Base-by-base conservation (phyloP, 2,329 filamentous ascomycete genomes). In the Coleophoma crateriformis region DNA sequence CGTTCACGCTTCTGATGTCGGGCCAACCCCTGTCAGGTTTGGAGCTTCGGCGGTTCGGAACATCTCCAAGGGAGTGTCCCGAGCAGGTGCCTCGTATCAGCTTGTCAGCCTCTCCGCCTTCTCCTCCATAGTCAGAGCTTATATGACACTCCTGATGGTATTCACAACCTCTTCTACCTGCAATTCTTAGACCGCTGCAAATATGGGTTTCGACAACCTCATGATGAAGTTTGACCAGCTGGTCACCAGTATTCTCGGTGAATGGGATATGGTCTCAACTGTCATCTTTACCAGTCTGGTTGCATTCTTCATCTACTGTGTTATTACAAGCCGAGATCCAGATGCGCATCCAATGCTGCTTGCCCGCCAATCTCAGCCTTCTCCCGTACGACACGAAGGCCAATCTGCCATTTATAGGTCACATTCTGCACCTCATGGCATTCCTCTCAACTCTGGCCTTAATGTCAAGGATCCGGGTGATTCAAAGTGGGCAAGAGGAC, bases 261-360 rank as follows among this genome's bases (percentile, higher is more conserved):
- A 88, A 68, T 96, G 91, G 90, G 90, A 94, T 66, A 70, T 79
- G 57, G 87, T 87, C 72, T 89, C 88, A 32, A 94, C 88, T 3
- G 63, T 82, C 39, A 76, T 99, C 55, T 77, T 82, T 42, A 79
- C 85, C 20, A 63, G 80, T 52, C 74, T 96, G 40, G 72, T 85
- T 53, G 73, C 77, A 48, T 78, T 90, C 61, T 68, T 92, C 50
- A 77, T 84, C 50, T 90, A 88, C 68, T 79, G 84, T 41, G 71
- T 95, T 56, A 73, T 87, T 61, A 82, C 82, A 53, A 78, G 81
- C 46, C 79, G 82, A 52, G 92, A 96, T 47, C 88, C 94, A 6
- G 94, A 99, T 71, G 87, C 87, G 5, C 94, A 97, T 68, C 92
- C 94, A 33, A 84, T 96, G 68, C 79, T 97, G 44, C 84, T 99